Conservation (phyloP, 306 rosid genomes). For the Corylus heterophylla region DNA sequence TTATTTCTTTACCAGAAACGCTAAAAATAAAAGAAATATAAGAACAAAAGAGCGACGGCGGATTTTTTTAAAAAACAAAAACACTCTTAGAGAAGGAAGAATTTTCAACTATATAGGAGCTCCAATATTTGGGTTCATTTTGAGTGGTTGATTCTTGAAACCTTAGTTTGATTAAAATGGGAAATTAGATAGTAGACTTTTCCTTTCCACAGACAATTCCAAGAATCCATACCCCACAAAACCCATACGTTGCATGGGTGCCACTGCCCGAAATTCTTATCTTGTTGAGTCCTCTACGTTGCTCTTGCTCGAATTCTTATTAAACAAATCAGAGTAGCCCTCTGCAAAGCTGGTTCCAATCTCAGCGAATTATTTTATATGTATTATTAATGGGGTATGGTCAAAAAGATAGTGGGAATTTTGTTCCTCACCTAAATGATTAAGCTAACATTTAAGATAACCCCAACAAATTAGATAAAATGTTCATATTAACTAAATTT, state of each 20-base stretch:
- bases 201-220: not conserved
- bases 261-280: not conserved
- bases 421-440: slow-evolving; percentile 17
- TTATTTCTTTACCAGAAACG: too few species aligned
- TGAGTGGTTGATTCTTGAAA: too few species aligned
- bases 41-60: too few species aligned
- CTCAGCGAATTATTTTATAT: slow-evolving; percentile 13
- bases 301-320: not conserved
- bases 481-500: too few species aligned
- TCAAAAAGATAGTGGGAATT: slow-evolving; percentile 28
- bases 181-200: not conserved
- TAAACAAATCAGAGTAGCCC: not conserved
- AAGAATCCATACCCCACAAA: not conserved
- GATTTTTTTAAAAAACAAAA: too few species aligned
- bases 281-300: not conserved
- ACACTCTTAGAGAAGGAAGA: too few species aligned
- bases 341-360: slow-evolving; percentile 16
- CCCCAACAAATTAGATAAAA: too few species aligned
- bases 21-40: too few species aligned
- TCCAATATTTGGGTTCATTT: too few species aligned
- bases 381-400: slow-evolving; percentile 11
- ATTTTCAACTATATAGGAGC: too few species aligned
- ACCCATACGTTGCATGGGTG: not conserved
- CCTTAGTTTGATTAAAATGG: too few species aligned
- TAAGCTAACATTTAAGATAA: slow-evolving; percentile 3